These are phyloP conservation scores for Halophytophthora batemanensis DNA, from an alignment of 352 stramenopile species.

Conservation along the genomic window DNA sequence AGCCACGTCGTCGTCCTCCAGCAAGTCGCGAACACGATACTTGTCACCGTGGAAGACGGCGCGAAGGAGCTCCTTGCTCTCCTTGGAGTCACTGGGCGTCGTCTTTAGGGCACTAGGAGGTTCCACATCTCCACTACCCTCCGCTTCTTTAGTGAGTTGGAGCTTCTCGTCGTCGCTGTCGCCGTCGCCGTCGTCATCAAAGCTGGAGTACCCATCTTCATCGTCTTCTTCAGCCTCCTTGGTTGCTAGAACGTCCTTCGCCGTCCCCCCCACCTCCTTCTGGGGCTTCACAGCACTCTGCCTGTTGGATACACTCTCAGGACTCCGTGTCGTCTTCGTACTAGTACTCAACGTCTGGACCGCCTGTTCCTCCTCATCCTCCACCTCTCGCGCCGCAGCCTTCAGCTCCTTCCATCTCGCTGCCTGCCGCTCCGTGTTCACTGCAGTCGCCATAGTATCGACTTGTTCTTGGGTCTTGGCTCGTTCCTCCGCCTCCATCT, in stretches of 20 bases:
- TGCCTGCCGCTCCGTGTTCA: constrained; percentile 34
- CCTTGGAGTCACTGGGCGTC: constrained; percentile 40
- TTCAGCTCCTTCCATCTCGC: constrained; percentile 17
- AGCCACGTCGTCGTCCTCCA: constrained; percentile 33
- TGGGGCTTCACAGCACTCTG: too few species aligned
- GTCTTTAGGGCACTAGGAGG: constrained; percentile 29
- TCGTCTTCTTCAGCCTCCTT: constrained; percentile 18
- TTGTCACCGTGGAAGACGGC: constrained; percentile 62
- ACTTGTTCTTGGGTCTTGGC: constrained; percentile 32
- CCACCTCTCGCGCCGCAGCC: constrained; percentile 22
- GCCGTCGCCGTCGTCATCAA: constrained; percentile 34
- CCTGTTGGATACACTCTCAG: too few species aligned
- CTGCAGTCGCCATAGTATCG: constrained; percentile 29
- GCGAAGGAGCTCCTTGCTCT: constrained; percentile 60
- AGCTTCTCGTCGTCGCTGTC: constrained; percentile 14
- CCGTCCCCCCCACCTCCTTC: too few species aligned
- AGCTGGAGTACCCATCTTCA: constrained; percentile 59
- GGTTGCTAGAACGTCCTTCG: background rate
- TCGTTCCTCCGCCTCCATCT: constrained; percentile 47
- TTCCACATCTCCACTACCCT: constrained; percentile 23
- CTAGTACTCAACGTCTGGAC: constrained; percentile 15
- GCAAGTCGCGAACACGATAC: constrained; percentile 47
- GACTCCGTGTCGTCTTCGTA: constrained; percentile 6
- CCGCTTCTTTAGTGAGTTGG: constrained; percentile 5
- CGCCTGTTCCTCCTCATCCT: constrained; percentile 27